Conservation (phyloP, 768 basidiomycete species). For the Ramaria rubella region DNA sequence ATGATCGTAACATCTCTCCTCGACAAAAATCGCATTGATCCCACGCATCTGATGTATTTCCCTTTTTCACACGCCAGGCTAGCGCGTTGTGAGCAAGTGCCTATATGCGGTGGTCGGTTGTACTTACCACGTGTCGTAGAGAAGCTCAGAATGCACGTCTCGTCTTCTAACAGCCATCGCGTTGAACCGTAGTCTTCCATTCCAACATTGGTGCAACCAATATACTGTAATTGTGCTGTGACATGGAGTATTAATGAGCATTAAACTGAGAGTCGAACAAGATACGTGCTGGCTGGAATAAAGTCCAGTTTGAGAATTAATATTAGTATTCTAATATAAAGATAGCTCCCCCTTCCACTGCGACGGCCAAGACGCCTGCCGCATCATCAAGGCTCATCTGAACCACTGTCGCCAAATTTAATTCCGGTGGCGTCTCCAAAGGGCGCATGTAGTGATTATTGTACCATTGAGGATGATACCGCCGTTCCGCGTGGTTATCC, state of each 20-base stretch:
- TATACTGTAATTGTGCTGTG: too few relatives aligned
- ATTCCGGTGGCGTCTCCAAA: conserved; percentile 1
- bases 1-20: too few relatives aligned
- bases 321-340: conserved; percentile 9
- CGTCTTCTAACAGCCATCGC: neutral
- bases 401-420: conserved; percentile 1
- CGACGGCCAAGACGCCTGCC: conserved; percentile 5
- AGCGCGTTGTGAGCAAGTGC: too few relatives aligned
- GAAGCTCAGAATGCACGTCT: neutral
- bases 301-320: neutral
- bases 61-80: too few relatives aligned
- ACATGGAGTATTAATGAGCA: neutral
- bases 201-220: too few relatives aligned
- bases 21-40: too few relatives aligned
- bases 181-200: neutral
- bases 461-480: conserved; percentile 4
- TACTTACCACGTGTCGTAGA: too few relatives aligned
- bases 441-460: conserved; percentile 3
- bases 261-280: neutral
- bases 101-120: too few relatives aligned
- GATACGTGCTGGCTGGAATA: neutral
- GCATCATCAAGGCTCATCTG: conserved; percentile 3
- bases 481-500: conserved; percentile 5
- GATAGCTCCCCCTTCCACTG: conserved; percentile 6
- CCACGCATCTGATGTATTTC: too few relatives aligned